Evolutionary conservation across 2,329 filamentous ascomycete species (phyloP), one percentile per base, ranked within the genome.

Genomic region (Nannizzia gypsea): DNA sequence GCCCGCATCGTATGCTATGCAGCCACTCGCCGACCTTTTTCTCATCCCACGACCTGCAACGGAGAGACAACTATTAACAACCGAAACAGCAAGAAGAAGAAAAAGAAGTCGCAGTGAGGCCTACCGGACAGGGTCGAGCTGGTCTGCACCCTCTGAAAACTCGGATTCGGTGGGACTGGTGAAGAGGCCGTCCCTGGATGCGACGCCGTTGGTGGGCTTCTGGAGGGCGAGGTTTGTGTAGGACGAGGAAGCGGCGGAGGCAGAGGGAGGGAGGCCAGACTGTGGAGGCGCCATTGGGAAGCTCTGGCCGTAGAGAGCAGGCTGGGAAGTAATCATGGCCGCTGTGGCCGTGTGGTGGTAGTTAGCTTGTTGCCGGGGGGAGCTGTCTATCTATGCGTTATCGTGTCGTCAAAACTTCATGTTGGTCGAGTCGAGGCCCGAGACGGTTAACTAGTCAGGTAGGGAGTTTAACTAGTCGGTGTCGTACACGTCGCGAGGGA

Each of bases 11-110:
- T 71, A 99, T 91, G 67, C 84, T 90, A 68, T 86, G 82, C 64
- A 99, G 80, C 81, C 95, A 99, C 57, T 96, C 89, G 69, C 88
- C 88, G 31, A 99, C 93, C 66, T 85, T 85, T 66, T 91, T 87
- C 76, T 97, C 93, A 70, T 92, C 87, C 92, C 92, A 97, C 22
- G 75, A 79, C 66, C 80, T 83, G 66, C n/a, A 67, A 62, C 17
- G 3, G n/a, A 22, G 26, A 34, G 3, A 38, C 46, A 13, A 48
- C n/a, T 3, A 26, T 54, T 31, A 6, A 54, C 50, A 36, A n/a
- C 31, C 15, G 13, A 54, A 15, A n/a, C 13, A 34, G 42, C 22
- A 26, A 54, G 9, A 54, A 31, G 15, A 20, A 55, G 8, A n/a
- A 54, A 31, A 13, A 20, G 50, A 6, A n/a, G 56, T 34, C 13